Percentiles rank a stretch among this genome's conserved stretches.
Conservation (phyloP, 768 basidiomycete species). For the Mycena vitilis region DNA sequence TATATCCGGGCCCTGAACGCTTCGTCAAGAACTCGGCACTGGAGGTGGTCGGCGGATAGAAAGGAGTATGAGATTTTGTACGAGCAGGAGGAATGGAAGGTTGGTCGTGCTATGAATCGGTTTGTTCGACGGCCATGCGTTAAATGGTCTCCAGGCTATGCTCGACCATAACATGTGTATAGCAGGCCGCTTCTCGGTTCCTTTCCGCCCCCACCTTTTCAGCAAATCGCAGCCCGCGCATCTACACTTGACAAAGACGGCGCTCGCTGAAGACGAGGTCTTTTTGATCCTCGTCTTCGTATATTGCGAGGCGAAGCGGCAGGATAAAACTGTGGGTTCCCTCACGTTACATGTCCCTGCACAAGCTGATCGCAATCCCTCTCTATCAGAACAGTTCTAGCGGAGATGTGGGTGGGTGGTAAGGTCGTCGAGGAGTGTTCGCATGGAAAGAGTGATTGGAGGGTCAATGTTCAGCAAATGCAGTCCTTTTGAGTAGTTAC, state of each 20-base stretch:
- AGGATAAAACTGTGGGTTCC: constrained; percentile 47
- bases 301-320: constrained; percentile 50
- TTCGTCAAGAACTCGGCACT: constrained; percentile 50
- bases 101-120: constrained; percentile 29
- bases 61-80: constrained; percentile 59
- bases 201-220: constrained; percentile 63
- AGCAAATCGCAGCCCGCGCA: constrained; percentile 54
- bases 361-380: background rate
- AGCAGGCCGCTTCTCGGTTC: constrained; percentile 55
- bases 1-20: constrained; percentile 20
- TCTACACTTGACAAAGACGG: constrained; percentile 53
- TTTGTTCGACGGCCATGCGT: constrained; percentile 10
- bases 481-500: constrained; percentile 17
- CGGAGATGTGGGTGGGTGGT: constrained; percentile 27
- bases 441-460: background rate
- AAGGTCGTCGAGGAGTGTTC: background rate
- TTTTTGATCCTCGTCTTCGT: constrained; percentile 52
- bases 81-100: constrained; percentile 61
- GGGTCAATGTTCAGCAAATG: background rate
- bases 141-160: constrained; percentile 34
- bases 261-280: constrained; percentile 53
- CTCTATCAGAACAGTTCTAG: constrained; percentile 32
- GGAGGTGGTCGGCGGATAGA: constrained; percentile 57
- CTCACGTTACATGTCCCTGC: background rate
- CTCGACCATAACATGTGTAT: constrained; percentile 43